Conservation (phyloP, 164 flowering plant genomes). For the Magnolia officinalis region DNA sequence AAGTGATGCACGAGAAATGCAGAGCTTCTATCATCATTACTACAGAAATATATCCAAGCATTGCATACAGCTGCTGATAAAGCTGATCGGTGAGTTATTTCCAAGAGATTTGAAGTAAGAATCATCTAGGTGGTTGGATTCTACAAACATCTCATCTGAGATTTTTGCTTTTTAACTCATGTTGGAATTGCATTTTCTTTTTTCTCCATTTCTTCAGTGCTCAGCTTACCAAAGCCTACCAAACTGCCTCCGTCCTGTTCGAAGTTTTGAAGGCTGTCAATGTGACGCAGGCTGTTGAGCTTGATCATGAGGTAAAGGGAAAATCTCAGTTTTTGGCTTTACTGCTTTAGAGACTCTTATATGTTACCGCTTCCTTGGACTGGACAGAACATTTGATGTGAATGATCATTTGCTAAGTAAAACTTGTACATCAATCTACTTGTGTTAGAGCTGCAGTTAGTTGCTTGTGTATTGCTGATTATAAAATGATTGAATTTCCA, state of each 20-base stretch:
- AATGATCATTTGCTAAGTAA: not conserved
- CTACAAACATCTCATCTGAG: not conserved
- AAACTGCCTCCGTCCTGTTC: constrained; percentile 95
- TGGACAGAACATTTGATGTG: not conserved
- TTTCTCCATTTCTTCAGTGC: constrained; percentile 49
- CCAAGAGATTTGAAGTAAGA: not conserved
- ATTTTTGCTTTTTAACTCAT: not conserved
- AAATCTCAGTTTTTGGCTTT: not conserved
- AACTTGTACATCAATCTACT: not conserved
- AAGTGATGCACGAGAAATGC: constrained; percentile 99
- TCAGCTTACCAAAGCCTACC: constrained; percentile 96
- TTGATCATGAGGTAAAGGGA: constrained; percentile 76
- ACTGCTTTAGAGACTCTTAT: not conserved
- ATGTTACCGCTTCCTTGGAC: not conserved
- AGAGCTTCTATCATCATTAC: constrained; percentile 92
- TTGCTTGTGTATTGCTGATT: not conserved
- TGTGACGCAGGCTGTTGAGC: too few relatives aligned
- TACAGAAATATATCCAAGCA: constrained; percentile 92
- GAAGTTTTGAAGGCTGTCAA: constrained; percentile 99
- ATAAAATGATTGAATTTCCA: not conserved
- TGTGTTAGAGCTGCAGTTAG: not conserved
- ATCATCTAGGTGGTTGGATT: not conserved
- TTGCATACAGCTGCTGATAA: constrained; percentile 89
- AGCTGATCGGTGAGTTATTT: constrained; percentile 74
- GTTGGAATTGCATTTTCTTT: not conserved